These are phyloP conservation scores for Coniochaeta hoffmannii DNA, from an alignment of 2,329 filamentous ascomycete species.

Conservation along the genomic window DNA sequence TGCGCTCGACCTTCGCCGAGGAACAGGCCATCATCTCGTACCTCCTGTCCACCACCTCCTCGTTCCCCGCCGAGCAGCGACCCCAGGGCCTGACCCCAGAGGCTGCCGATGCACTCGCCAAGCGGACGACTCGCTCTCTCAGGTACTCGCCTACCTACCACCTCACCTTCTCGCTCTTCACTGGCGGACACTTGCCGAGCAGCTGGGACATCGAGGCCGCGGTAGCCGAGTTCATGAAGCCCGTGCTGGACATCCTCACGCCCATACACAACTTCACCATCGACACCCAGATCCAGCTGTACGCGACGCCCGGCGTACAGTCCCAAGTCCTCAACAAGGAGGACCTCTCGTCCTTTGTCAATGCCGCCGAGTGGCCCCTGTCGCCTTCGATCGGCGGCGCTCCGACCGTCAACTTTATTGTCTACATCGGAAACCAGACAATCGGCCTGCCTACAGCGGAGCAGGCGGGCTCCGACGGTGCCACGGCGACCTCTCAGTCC, in stretches of 20 bases:
- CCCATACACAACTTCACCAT: conserved; percentile 92
- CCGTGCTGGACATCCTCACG: conserved; percentile 70
- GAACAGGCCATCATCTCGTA: conserved; percentile 82
- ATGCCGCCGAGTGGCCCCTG: conserved; percentile 94
- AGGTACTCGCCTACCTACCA: conserved; percentile 94
- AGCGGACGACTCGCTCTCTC: conserved; percentile 74
- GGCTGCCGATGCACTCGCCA: conserved; percentile 48
- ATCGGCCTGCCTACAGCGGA: conserved; percentile 37
- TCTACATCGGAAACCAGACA: conserved; percentile 77
- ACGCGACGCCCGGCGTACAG: conserved; percentile 64
- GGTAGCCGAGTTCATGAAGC: conserved; percentile 71
- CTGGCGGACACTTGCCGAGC: conserved; percentile 67
- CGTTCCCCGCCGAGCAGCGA: conserved; percentile 38
- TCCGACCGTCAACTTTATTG: conserved; percentile 91
- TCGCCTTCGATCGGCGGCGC: conserved; percentile 89
- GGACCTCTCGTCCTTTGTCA: conserved; percentile 90
- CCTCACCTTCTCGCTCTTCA: conserved; percentile 91
- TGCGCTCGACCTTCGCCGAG: conserved; percentile 74
- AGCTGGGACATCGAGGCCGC: conserved; percentile 87
- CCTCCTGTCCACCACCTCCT: conserved; percentile 55
- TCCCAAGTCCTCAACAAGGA: conserved; percentile 67
- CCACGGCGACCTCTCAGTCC: conserved; percentile 46
- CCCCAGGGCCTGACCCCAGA: conserved; percentile 41
- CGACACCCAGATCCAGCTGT: conserved; percentile 92
- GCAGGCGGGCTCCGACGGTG: conserved; percentile 21